Conservation (phyloP, 2,329 filamentous ascomycete species). For the Lojkania enalia region DNA sequence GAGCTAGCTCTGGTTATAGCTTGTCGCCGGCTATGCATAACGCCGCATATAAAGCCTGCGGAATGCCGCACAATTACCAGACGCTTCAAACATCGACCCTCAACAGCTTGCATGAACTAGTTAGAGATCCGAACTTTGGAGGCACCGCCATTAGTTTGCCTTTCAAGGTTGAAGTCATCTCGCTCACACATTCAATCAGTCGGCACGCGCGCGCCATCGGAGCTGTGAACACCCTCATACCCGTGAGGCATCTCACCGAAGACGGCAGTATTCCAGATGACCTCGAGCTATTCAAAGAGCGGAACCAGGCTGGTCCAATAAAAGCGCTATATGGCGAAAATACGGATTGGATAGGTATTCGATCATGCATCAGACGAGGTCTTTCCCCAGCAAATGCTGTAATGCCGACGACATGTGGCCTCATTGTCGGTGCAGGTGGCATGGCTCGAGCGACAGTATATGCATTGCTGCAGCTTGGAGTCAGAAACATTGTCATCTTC, state of each 20-base stretch:
- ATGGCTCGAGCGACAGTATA: conserved; percentile 81
- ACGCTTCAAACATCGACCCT: conserved; percentile 66
- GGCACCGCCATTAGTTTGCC: conserved; percentile 73
- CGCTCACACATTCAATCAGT: conserved; percentile 67
- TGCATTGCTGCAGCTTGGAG: conserved; percentile 75
- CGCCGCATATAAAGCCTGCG: conserved; percentile 66
- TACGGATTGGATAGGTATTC: conserved; percentile 79
- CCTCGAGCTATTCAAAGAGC: conserved; percentile 56
- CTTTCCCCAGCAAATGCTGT: conserved; percentile 70
- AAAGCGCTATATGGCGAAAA: conserved; percentile 76
- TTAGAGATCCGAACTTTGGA: conserved; percentile 69
- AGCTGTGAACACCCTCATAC: conserved; percentile 75
- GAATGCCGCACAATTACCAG: conserved; percentile 70
- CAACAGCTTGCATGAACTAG: conserved; percentile 64
- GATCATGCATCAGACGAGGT: conserved; percentile 71
- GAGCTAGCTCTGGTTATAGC: conserved; percentile 72
- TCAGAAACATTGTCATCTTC: conserved; percentile 73
- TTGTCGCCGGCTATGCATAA: conserved; percentile 80
- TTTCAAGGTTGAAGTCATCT: conserved; percentile 73
- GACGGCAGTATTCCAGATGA: conserved; percentile 62
- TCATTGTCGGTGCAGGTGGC: conserved; percentile 65
- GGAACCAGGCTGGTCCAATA: conserved; percentile 67
- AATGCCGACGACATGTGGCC: conserved; percentile 54
- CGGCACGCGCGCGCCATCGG: conserved; percentile 74
- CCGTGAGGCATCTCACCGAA: conserved; percentile 63